Conservation (phyloP, 2,329 filamentous ascomycete species). For the Cytospora schulzeri region DNA sequence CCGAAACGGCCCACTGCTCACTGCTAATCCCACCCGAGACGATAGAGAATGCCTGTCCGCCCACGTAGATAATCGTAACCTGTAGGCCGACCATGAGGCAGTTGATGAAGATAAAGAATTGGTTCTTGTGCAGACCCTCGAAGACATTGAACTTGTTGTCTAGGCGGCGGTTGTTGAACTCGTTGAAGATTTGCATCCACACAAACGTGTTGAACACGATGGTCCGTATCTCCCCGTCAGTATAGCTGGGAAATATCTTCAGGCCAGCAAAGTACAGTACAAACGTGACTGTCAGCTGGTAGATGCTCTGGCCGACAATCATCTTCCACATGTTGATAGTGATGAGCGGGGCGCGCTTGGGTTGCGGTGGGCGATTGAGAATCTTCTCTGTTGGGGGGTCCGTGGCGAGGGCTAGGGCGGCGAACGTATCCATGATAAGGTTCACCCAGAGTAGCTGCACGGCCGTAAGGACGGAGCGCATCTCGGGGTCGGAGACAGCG, state of each 20-base stretch:
- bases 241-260: conserved; percentile 54
- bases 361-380: conserved; percentile 54
- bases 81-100: conserved; percentile 60
- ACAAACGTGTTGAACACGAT: conserved; percentile 72
- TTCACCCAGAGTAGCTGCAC: conserved; percentile 72
- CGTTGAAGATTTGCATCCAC: conserved; percentile 74
- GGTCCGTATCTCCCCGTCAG: conserved; percentile 47
- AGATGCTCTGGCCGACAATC: conserved; percentile 63
- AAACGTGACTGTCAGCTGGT: conserved; percentile 61
- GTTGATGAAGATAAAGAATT: conserved; percentile 60
- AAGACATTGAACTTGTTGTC: conserved; percentile 66
- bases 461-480: conserved; percentile 63
- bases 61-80: conserved; percentile 59
- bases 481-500: conserved; percentile 57
- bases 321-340: conserved; percentile 71
- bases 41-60: conserved; percentile 46
- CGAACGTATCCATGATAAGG: conserved; percentile 71
- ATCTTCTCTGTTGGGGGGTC: conserved; percentile 61
- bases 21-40: conserved; percentile 12
- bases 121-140: conserved; percentile 57
- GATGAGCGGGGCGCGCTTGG: conserved; percentile 72
- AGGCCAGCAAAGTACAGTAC: conserved; percentile 63
- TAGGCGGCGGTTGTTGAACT: conserved; percentile 65
- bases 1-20: conserved; percentile 27
- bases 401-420: conserved; percentile 65